These are phyloP conservation scores for Talaromyces sp. DNA, from an alignment of 2,329 filamentous ascomycete species.

Conservation along the genomic window DNA sequence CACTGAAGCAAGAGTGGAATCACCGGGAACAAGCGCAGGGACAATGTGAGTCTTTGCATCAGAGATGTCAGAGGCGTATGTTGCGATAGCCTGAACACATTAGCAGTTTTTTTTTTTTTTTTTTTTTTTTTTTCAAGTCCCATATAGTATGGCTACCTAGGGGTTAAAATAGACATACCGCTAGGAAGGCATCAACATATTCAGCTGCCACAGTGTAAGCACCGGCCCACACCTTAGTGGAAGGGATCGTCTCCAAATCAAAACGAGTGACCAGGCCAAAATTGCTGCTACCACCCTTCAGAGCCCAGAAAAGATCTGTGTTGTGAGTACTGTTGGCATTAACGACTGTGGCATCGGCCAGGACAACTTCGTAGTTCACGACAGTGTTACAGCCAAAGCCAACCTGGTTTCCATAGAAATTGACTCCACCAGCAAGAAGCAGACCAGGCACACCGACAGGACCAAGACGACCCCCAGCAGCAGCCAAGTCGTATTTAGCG, in stretches of 20 bases:
- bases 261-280: slow-evolving; percentile 49
- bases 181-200: slow-evolving; percentile 30
- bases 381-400: slow-evolving; percentile 35
- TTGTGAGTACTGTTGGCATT: slow-evolving; percentile 36
- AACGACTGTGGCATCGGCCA: slow-evolving; percentile 41
- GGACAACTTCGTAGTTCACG: slow-evolving; percentile 38
- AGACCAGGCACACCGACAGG: slow-evolving; percentile 34
- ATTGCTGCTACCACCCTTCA: slow-evolving; percentile 49
- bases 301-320: slow-evolving; percentile 42
- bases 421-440: slow-evolving; percentile 33
- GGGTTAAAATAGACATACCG: slow-evolving; percentile 19
- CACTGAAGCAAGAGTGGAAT: slow-evolving; percentile 34
- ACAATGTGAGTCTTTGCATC: slow-evolving; percentile 36
- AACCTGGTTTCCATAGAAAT: slow-evolving; percentile 33
- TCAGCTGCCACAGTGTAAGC: slow-evolving; percentile 26
- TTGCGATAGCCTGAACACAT: slow-evolving; percentile 27
- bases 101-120: no score
- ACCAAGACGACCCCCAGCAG: slow-evolving; percentile 31
- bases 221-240: slow-evolving; percentile 39
- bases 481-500: slow-evolving; percentile 22
- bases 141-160: no score
- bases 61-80: slow-evolving; percentile 31
- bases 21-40: slow-evolving; percentile 31
- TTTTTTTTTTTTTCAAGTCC: no score
- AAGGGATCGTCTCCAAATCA: slow-evolving; percentile 37